Conservation (phyloP, 768 basidiomycete species). For the Boletus subcaerulescens region DNA sequence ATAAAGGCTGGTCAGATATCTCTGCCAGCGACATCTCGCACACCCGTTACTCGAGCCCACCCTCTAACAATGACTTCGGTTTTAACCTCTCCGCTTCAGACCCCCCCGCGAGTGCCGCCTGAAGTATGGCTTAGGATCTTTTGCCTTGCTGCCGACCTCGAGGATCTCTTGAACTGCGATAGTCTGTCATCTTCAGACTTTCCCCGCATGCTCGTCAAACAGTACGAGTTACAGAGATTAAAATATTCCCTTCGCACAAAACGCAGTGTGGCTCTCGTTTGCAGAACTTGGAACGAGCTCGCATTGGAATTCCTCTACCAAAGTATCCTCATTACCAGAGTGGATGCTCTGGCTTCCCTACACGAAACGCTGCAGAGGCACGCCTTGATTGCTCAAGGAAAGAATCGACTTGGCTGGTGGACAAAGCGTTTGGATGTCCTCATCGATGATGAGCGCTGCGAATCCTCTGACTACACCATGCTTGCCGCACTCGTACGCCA, state of each 20-base stretch:
- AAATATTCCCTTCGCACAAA: slow-evolving; percentile 24
- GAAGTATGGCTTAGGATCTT: slow-evolving; percentile 32
- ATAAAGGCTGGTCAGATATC: neutral
- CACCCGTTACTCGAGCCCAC: neutral
- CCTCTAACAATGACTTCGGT: slow-evolving; percentile 11
- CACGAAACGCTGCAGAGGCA: slow-evolving; percentile 11
- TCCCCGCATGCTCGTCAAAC: slow-evolving; percentile 16
- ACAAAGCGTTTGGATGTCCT: slow-evolving; percentile 26
- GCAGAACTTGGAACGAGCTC: slow-evolving; percentile 22
- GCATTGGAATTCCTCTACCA: slow-evolving; percentile 23
- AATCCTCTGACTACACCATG: slow-evolving; percentile 20
- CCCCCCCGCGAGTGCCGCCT: slow-evolving; percentile 19
- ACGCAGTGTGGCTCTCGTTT: slow-evolving; percentile 23
- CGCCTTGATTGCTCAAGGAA: slow-evolving; percentile 1
- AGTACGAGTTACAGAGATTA: slow-evolving; percentile 13
- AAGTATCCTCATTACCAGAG: slow-evolving; percentile 21
- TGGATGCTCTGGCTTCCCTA: slow-evolving; percentile 15
- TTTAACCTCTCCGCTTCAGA: neutral
- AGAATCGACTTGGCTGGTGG: slow-evolving; percentile 23
- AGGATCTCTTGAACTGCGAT: slow-evolving; percentile 10
- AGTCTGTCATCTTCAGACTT: slow-evolving; percentile 13
- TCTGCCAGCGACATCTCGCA: neutral
- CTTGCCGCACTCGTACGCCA: slow-evolving; percentile 25
- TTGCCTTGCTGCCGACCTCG: slow-evolving; percentile 15
- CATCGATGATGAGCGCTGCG: slow-evolving; percentile 26